Percentiles rank a stretch among this genome's conserved stretches.
These are phyloP conservation scores for Diophrys appendiculata DNA, from an alignment of 73 alveolate genomes.

Conservation along the genomic window DNA sequence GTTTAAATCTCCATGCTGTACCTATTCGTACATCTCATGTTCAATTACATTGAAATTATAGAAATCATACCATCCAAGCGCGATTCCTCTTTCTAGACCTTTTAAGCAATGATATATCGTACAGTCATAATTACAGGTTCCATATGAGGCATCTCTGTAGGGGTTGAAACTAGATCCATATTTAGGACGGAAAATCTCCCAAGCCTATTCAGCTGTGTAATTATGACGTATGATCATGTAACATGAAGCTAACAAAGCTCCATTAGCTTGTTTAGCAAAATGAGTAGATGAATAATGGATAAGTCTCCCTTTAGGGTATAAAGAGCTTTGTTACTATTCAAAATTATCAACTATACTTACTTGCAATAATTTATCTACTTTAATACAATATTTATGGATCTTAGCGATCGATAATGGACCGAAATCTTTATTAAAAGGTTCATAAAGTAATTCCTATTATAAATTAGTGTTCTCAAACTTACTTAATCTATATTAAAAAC, in stretches of 20 bases:
- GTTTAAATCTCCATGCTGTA: conserved; percentile 93
- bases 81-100: conserved; percentile 92
- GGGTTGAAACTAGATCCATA: conserved; percentile 60
- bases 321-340: conserved; percentile 47
- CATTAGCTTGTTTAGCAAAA: conserved; percentile 71
- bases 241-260: conserved; percentile 79
- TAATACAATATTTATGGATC: conserved; percentile 66
- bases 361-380: conserved; percentile 61
- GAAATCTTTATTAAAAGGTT: conserved; percentile 74
- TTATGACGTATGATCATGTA: conserved; percentile 63
- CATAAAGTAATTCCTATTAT: conserved; percentile 42
- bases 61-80: conserved; percentile 91
- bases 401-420: conserved; percentile 81
- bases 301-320: conserved; percentile 34
- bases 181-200: conserved; percentile 39
- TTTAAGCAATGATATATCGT: conserved; percentile 70
- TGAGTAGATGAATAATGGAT: conserved; percentile 66
- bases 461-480: conserved; percentile 55
- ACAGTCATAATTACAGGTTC: conserved; percentile 63
- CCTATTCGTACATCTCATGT: conserved; percentile 90
- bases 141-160: conserved; percentile 77
- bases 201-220: conserved; percentile 64
- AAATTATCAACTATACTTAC: conserved; percentile 36
- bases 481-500: conserved; percentile 44
- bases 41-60: conserved; percentile 77